phyloP scores from a whole-genome alignment of 2,329 filamentous ascomycete species.

The Tolypocladium tundrense region DNA sequence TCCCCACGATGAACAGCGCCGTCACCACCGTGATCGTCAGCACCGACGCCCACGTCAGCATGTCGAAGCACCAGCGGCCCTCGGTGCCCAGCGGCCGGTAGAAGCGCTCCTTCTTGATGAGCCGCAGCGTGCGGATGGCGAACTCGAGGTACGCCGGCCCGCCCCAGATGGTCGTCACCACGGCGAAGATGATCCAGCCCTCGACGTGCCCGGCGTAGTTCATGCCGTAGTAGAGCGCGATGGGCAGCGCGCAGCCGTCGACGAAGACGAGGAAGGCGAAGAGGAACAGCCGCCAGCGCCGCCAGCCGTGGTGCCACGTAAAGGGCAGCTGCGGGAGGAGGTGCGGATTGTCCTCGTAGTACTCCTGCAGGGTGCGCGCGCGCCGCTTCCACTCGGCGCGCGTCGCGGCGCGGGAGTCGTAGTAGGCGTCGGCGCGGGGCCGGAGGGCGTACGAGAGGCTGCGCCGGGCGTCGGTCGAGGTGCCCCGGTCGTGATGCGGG shows the following conservation, averaged over 20 bases:
- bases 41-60: slow-evolving; percentile 34
- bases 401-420: slow-evolving; percentile 28
- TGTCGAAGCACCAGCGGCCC: slow-evolving; percentile 38
- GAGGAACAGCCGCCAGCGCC: slow-evolving; percentile 32
- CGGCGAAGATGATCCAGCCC: slow-evolving; percentile 36
- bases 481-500: too few species aligned
- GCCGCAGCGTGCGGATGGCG: slow-evolving; percentile 34
- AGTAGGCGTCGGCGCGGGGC: slow-evolving; percentile 24
- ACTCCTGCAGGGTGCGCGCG: slow-evolving; percentile 25
- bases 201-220: slow-evolving; percentile 28
- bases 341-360: slow-evolving; percentile 27
- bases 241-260: slow-evolving; percentile 32
- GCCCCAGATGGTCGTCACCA: slow-evolving; percentile 45
- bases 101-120: slow-evolving; percentile 36
- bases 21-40: slow-evolving; percentile 39
- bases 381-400: slow-evolving; percentile 22
- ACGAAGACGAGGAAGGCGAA: slow-evolving; percentile 38
- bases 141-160: slow-evolving; percentile 45
- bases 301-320: slow-evolving; percentile 29
- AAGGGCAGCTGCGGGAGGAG: slow-evolving; percentile 29
- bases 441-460: slow-evolving; percentile 25
- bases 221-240: slow-evolving; percentile 42
- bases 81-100: slow-evolving; percentile 38
- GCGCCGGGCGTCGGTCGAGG: slow-evolving; percentile 9
- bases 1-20: slow-evolving; percentile 37